Conservation (phyloP, 2,329 filamentous ascomycete species). For the Fusarium sp. region DNA sequence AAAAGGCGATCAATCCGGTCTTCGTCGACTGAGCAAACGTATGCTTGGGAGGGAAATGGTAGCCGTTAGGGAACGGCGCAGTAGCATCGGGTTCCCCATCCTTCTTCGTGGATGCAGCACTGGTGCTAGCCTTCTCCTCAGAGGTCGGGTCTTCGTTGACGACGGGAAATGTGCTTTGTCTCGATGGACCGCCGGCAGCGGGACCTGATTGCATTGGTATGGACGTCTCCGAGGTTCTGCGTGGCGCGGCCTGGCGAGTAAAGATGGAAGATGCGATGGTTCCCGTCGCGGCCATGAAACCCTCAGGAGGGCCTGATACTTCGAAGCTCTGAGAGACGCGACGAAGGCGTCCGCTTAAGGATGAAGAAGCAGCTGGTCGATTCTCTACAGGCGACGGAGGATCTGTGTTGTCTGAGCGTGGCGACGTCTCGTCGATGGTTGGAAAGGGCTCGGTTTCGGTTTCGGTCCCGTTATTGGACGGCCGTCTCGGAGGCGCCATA, state of each 20-base stretch:
- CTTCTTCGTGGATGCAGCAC: slow-evolving; percentile 12
- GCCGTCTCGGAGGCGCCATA: slow-evolving; percentile 28
- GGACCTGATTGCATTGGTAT: slow-evolving; percentile 27
- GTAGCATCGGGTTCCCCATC: slow-evolving; percentile 46
- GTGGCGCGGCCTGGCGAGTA: slow-evolving; percentile 39
- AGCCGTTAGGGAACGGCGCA: slow-evolving; percentile 70
- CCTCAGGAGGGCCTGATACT: slow-evolving; percentile 59
- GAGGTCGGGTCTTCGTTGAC: slow-evolving; percentile 36
- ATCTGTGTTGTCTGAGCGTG: slow-evolving; percentile 24
- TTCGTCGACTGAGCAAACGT: slow-evolving; percentile 69
- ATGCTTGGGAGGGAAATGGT: slow-evolving; percentile 73
- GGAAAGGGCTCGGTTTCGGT: slow-evolving; percentile 45
- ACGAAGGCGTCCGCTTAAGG: slow-evolving; percentile 49
- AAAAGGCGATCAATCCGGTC: slow-evolving; percentile 71
- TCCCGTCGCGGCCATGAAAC: slow-evolving; percentile 62
- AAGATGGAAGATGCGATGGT: slow-evolving; percentile 58
- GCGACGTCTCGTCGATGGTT: slow-evolving; percentile 35
- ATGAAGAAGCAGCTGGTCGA: slow-evolving; percentile 47
- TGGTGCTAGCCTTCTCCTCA: slow-evolving; percentile 14
- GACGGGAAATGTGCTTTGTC: slow-evolving; percentile 34
- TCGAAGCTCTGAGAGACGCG: slow-evolving; percentile 54
- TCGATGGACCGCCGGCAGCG: slow-evolving; percentile 40
- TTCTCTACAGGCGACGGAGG: slow-evolving; percentile 27
- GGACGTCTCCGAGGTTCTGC: slow-evolving; percentile 31
- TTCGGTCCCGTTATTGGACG: slow-evolving; percentile 28